phyloP scores from a whole-genome alignment of 768 basidiomycete species.

The Coprinopsis cinerea region DNA sequence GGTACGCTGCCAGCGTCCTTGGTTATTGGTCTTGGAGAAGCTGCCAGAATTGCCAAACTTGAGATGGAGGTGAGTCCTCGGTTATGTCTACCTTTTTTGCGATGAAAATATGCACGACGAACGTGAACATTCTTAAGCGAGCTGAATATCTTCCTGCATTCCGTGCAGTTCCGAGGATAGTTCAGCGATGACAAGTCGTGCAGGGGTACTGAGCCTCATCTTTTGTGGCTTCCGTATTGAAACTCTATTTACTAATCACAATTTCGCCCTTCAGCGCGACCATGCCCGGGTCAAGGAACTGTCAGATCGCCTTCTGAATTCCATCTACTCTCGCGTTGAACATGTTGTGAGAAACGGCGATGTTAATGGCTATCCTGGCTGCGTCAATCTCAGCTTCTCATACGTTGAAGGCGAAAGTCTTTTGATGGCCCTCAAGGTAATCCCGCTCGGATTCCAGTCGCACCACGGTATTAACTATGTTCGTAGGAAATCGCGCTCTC shows the following conservation, averaged over 20 bases:
- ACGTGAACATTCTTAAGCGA: constrained; percentile 28
- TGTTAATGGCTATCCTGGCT: constrained; percentile 86
- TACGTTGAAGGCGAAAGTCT: constrained; percentile 98
- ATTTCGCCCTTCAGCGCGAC: constrained; percentile 52
- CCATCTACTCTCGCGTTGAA: constrained; percentile 80
- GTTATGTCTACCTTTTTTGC: constrained; percentile 14
- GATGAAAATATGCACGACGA: constrained; percentile 45
- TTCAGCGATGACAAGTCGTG: constrained; percentile 63
- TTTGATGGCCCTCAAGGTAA: constrained; percentile 91
- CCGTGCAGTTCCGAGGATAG: constrained; percentile 30
- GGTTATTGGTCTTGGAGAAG: constrained; percentile 91
- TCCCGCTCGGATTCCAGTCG: neutral
- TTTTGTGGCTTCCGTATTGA: neutral
- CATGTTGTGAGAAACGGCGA: constrained; percentile 95
- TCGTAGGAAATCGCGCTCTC: constrained; percentile 90
- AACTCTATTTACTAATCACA: constrained; percentile 15
- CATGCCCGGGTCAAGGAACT: constrained; percentile 67
- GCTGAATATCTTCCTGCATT: constrained; percentile 32
- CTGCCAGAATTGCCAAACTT: constrained; percentile 81
- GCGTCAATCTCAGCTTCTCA: constrained; percentile 91
- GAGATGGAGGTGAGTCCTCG: constrained; percentile 84
- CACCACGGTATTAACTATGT: neutral
- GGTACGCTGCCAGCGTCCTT: constrained; percentile 90
- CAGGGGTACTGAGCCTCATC: constrained; percentile 88
- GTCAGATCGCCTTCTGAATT: constrained; percentile 73